Evolutionary conservation across 2,329 filamentous ascomycete genomes (phyloP).

Genomic region (Nigrospora oryzae): DNA sequence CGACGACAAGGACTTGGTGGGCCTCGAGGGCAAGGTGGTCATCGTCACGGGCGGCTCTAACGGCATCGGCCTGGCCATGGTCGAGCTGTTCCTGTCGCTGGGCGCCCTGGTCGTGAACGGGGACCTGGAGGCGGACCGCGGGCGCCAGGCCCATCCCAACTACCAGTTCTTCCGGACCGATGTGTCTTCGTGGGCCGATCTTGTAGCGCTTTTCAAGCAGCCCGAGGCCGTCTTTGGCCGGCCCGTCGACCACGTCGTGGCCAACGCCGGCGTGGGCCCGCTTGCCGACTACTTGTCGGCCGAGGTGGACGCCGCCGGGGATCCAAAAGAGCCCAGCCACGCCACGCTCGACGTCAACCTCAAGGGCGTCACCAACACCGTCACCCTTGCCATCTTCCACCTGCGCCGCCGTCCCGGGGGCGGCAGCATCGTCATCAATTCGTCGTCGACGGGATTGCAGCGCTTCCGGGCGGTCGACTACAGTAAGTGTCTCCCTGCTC

Average conservation of each 20-base stretch:
- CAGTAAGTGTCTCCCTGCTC: conserved; percentile 18
- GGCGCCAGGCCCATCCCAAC: conserved; percentile 1
- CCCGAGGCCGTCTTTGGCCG: conserved; percentile 57
- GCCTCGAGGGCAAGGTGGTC: conserved; percentile 39
- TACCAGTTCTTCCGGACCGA: conserved; percentile 35
- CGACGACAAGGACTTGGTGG: conserved; percentile 29
- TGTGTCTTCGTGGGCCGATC: conserved; percentile 39
- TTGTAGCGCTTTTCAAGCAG: conserved; percentile 41
- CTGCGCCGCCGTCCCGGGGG: conserved; percentile 36
- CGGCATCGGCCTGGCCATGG: conserved; percentile 51
- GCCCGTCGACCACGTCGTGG: conserved; percentile 63
- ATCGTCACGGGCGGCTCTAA: conserved; percentile 49
- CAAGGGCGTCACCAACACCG: conserved; percentile 39
- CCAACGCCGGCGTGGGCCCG: conserved; percentile 49
- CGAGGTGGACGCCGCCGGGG: conserved; percentile 35
- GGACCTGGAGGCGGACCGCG: conserved; percentile 35
- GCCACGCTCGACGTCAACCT: conserved; percentile 39
- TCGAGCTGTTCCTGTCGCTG: conserved; percentile 37
- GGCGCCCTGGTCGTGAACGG: conserved; percentile 48
- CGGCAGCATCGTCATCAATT: conserved; percentile 46
- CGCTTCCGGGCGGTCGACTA: conserved; percentile 43
- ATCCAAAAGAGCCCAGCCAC: conserved; percentile 33
- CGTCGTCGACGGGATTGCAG: conserved; percentile 40
- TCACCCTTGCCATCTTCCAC: conserved; percentile 37
- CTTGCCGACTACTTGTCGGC: conserved; percentile 34